Percentiles rank a stretch among this genome's conserved stretches.
Evolutionary conservation across 1,284 basidiomycete genomes (phyloP).

Genomic region (Leccinum solheimii): DNA sequence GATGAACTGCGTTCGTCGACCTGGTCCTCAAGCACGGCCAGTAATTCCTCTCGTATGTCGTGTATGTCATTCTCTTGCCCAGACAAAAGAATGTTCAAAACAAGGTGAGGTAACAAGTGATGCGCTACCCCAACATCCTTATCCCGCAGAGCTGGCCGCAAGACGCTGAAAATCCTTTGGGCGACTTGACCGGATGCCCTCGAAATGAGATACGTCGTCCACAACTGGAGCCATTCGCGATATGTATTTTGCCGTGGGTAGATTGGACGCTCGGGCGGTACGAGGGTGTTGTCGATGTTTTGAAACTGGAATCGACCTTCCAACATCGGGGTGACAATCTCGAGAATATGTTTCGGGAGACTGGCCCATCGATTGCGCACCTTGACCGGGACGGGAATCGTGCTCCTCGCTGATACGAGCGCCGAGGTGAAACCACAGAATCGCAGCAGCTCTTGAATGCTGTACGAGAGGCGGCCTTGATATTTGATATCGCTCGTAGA

Average conservation of each 20-base stretch:
- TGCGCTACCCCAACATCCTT: slow-evolving; percentile 92
- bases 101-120: slow-evolving; percentile 89
- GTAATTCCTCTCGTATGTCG: slow-evolving; percentile 76
- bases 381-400: slow-evolving; percentile 59
- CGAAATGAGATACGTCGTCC: slow-evolving; percentile 86
- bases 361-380: slow-evolving; percentile 75
- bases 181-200: slow-evolving; percentile 60
- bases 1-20: slow-evolving; percentile 62
- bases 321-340: slow-evolving; percentile 88
- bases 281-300: slow-evolving; percentile 40
- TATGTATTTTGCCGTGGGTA: slow-evolving; percentile 81
- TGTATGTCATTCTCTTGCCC: slow-evolving; percentile 63
- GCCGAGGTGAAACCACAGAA: slow-evolving; percentile 86
- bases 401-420: slow-evolving; percentile 53
- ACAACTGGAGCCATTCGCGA: slow-evolving; percentile 94
- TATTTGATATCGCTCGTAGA: slow-evolving; percentile 94
- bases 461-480: slow-evolving; percentile 87
- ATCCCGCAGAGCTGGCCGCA: slow-evolving; percentile 78
- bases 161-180: slow-evolving; percentile 74
- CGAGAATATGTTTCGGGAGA: slow-evolving; percentile 82
- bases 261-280: slow-evolving; percentile 63
- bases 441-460: slow-evolving; percentile 89
- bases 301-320: slow-evolving; percentile 73
- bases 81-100: slow-evolving; percentile 84
- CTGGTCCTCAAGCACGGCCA: slow-evolving; percentile 86